Conservation (phyloP, 176 grass and related monocot genomes). For the Paspalum notatum region DNA sequence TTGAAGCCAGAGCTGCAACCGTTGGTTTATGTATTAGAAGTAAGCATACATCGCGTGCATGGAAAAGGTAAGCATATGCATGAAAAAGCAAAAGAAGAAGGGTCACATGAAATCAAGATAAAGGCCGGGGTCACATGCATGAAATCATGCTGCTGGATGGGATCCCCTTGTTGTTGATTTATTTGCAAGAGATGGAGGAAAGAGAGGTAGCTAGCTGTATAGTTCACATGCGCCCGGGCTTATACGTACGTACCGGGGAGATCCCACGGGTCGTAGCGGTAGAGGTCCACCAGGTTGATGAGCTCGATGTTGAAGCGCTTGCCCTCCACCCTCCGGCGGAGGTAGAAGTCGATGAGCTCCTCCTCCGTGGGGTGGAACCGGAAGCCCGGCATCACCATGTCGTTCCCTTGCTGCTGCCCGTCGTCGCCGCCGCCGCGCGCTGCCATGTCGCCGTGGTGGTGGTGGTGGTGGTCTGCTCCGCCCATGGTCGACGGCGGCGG, state of each 20-base stretch:
- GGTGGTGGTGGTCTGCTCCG: not conserved
- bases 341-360: conserved; percentile 99
- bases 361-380: conserved; percentile 99
- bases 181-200: not conserved
- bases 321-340: conserved; percentile 90
- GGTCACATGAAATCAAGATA: conserved; percentile 36
- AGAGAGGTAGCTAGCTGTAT: not conserved
- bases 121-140: conserved; percentile 49
- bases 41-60: not conserved
- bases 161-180: not conserved
- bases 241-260: conserved; percentile 60
- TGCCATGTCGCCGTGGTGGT: conserved; percentile 21
- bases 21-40: not conserved
- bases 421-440: conserved; percentile 30
- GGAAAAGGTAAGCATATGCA: not conserved
- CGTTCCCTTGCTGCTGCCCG: conserved; percentile 56
- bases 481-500: conserved; percentile 44
- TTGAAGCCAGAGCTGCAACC: conserved; percentile 65
- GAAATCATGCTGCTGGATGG: conserved; percentile 29
- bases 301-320: conserved; percentile 93
- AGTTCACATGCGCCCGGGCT: not conserved
- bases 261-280: conserved; percentile 96
- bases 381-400: conserved; percentile 98
- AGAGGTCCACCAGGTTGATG: conserved; percentile 83
- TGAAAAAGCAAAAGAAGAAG: conserved; percentile 29